phyloP scores from a whole-genome alignment of 2,329 filamentous ascomycete species.

The Reticulascus tulasneorum region DNA sequence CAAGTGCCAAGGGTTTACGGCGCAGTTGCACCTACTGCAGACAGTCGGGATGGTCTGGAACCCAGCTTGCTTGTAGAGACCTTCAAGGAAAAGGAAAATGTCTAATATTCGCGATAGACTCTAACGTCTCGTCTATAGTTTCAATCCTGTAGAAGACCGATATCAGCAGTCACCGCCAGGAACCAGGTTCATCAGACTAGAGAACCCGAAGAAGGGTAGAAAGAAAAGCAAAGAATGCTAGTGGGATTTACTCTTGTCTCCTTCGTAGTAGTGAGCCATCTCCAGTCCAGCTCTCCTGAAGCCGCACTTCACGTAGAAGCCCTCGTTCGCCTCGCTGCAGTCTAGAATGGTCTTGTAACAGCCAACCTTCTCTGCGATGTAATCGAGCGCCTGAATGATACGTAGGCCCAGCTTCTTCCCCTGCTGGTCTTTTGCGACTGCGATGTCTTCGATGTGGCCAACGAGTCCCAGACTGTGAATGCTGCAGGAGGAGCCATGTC shows the following conservation, averaged over 20 bases:
- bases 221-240: slow-evolving; percentile 6
- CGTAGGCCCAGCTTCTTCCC: slow-evolving; percentile 93
- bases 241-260: slow-evolving; percentile 42
- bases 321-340: slow-evolving; percentile 93
- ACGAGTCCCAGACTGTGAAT: slow-evolving; percentile 79
- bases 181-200: not conserved
- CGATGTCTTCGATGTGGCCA: slow-evolving; percentile 97
- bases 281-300: slow-evolving; percentile 88
- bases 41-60: too few relatives aligned
- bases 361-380: slow-evolving; percentile 79
- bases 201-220: not conserved
- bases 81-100: too few relatives aligned
- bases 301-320: slow-evolving; percentile 97
- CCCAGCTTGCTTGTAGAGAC: too few relatives aligned
- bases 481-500: slow-evolving; percentile 33
- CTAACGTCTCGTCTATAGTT: slow-evolving; percentile 1
- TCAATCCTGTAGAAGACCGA: slow-evolving; percentile 2
- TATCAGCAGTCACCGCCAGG: slow-evolving; percentile 9
- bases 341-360: slow-evolving; percentile 98
- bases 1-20: too few relatives aligned
- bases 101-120: too few relatives aligned
- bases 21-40: too few relatives aligned
- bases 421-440: slow-evolving; percentile 90
- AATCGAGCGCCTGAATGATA: slow-evolving; percentile 91
- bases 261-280: slow-evolving; percentile 93